These are phyloP conservation scores for Plasmodiophora brassicae DNA, from an alignment of 208 protist species.

Conservation along the genomic window DNA sequence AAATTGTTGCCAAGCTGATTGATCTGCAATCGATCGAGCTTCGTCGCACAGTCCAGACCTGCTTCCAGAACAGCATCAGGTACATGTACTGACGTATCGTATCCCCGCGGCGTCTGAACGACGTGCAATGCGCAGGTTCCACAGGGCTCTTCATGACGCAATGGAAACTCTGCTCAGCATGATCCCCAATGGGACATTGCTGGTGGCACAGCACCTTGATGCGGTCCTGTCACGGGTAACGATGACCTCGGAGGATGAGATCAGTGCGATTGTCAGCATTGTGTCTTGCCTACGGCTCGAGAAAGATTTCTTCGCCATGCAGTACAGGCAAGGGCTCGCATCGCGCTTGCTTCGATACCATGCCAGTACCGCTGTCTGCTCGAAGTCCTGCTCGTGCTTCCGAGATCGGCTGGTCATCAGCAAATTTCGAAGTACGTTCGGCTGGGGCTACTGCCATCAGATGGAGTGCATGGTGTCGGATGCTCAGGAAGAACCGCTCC, in stretches of 20 bases:
- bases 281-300: background rate
- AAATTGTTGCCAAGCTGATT: no score
- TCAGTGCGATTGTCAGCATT: background rate
- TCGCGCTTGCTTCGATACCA: background rate
- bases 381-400: background rate
- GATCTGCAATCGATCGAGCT: no score
- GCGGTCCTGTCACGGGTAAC: background rate
- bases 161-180: background rate
- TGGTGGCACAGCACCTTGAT: background rate
- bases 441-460: background rate
- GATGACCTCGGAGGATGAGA: background rate
- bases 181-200: background rate
- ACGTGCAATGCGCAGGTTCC: no score
- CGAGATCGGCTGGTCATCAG: background rate
- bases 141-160: background rate
- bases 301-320: background rate
- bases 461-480: conserved; percentile 3
- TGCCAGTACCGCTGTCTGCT: background rate
- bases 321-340: background rate
- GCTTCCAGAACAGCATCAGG: no score
- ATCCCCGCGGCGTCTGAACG: no score
- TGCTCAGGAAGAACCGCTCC: background rate
- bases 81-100: no score
- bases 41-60: no score
- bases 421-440: background rate